A percentile compares a stretch with the other conserved stretches of the same genome.
phyloP scores from a whole-genome alignment of 768 basidiomycete genomes.

The Cystobasidiopsis lactophilus region DNA sequence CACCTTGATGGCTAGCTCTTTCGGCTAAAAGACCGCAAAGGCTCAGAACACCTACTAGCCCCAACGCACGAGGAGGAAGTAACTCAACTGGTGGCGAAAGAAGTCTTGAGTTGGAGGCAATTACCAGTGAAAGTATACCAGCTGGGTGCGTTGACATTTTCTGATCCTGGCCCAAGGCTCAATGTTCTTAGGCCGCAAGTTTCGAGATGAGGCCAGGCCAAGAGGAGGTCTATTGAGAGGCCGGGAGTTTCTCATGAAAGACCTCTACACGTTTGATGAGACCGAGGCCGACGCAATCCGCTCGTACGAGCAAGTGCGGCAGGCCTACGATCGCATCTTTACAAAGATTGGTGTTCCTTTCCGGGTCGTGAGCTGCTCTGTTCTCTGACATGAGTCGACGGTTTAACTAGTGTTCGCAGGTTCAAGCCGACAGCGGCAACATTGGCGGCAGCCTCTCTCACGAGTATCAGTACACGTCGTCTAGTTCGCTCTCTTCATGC shows the following conservation, averaged over 20 bases:
- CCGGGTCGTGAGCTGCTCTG: conserved; percentile 3
- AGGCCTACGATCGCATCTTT: conserved; percentile 9
- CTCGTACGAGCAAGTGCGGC: conserved; percentile 4
- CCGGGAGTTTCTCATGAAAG: conserved; percentile 13
- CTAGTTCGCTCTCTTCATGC: not conserved
- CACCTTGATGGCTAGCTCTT: conserved; percentile 1
- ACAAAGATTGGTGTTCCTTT: conserved; percentile 6
- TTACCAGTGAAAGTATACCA: conserved; percentile 8
- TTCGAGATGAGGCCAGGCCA: conserved; percentile 9
- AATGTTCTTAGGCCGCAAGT: conserved; percentile 11
- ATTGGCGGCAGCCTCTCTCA: conserved; percentile 9
- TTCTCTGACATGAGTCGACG: not conserved
- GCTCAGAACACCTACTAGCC: conserved; percentile 6
- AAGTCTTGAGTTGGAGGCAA: conserved; percentile 2
- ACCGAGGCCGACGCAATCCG: not conserved
- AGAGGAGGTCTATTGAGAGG: conserved; percentile 9
- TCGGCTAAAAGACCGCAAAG: conserved; percentile 5
- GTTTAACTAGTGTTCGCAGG: not conserved
- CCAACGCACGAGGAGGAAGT: conserved; percentile 13
- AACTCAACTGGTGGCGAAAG: conserved; percentile 7
- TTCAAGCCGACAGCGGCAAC: conserved; percentile 9
- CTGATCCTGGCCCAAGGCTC: not conserved
- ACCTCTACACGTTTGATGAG: conserved; percentile 11
- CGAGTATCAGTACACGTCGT: conserved; percentile 9
- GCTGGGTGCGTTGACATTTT: conserved; percentile 2